Percentiles rank a stretch among this genome's conserved stretches.
These are phyloP conservation scores for Rachicladosporium sp. DNA, from an alignment of 2,329 filamentous ascomycete genomes.

Conservation along the genomic window DNA sequence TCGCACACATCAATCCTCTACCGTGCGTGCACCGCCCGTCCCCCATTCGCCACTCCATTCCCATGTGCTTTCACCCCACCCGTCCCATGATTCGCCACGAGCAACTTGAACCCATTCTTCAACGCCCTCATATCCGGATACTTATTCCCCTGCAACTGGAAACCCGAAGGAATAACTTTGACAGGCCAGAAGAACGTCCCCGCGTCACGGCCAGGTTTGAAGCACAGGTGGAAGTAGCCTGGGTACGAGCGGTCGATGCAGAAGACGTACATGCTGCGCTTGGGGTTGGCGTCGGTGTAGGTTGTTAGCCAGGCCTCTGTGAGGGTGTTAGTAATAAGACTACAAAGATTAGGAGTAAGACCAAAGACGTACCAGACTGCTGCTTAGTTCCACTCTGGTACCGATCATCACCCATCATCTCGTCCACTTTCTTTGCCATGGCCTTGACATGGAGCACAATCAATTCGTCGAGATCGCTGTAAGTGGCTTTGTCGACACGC, in stretches of 20 bases:
- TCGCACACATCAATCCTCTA: no score
- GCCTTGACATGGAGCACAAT: slow-evolving; percentile 96
- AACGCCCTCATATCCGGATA: slow-evolving; percentile 93
- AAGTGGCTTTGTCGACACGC: slow-evolving; percentile 79
- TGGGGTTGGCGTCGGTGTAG: slow-evolving; percentile 92
- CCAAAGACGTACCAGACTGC: slow-evolving; percentile 69
- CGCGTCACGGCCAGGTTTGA: slow-evolving; percentile 75
- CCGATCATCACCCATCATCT: slow-evolving; percentile 90
- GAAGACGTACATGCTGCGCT: slow-evolving; percentile 86
- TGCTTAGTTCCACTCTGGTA: slow-evolving; percentile 71
- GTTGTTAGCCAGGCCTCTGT: slow-evolving; percentile 90
- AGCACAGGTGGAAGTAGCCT: slow-evolving; percentile 91
- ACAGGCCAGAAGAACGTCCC: slow-evolving; percentile 69
- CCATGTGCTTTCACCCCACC: slow-evolving; percentile 1
- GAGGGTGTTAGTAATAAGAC: slow-evolving; percentile 4
- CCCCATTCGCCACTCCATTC: no score
- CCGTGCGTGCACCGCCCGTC: no score
- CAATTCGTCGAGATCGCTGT: slow-evolving; percentile 91
- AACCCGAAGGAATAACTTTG: slow-evolving; percentile 84
- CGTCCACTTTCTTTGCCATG: slow-evolving; percentile 94
- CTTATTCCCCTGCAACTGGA: slow-evolving; percentile 73
- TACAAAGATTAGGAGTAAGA: no score
- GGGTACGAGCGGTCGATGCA: slow-evolving; percentile 86
- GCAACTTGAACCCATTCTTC: slow-evolving; percentile 92
- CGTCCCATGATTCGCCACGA: slow-evolving; percentile 40